phyloP scores from a whole-genome alignment of 805 yeast species.

The Saccharomycopsis babjevae region DNA sequence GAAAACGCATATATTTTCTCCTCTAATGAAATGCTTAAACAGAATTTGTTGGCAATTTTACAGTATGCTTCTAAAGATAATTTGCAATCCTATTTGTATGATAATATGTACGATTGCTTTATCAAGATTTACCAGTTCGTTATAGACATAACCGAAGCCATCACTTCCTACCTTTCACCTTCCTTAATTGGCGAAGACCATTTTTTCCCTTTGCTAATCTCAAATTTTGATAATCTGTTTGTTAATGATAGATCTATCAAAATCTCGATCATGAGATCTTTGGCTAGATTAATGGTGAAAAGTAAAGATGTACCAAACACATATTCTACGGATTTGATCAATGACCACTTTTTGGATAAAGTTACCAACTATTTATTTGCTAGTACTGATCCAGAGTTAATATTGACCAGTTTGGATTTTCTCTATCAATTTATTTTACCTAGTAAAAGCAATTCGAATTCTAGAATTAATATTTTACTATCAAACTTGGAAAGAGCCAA shows the following conservation, averaged over 20 bases:
- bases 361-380: conserved; percentile 51
- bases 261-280: conserved; percentile 60
- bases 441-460: conserved; percentile 28
- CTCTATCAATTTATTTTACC: conserved; percentile 70
- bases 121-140: conserved; percentile 55
- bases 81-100: conserved; percentile 19
- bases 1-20: conserved; percentile 74
- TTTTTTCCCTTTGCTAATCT: conserved; percentile 44
- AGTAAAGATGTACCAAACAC: conserved; percentile 31
- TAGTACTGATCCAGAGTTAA: conserved; percentile 59
- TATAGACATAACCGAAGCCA: conserved; percentile 74
- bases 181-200: conserved; percentile 60
- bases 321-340: conserved; percentile 42
- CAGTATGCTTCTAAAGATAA: conserved; percentile 24
- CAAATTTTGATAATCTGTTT: conserved; percentile 8
- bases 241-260: conserved; percentile 61
- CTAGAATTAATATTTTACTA: conserved; percentile 43
- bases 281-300: conserved; percentile 70
- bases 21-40: conserved; percentile 37
- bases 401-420: conserved; percentile 68
- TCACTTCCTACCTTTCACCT: conserved; percentile 74
- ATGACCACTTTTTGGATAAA: conserved; percentile 37
- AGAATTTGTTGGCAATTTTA: conserved; percentile 34
- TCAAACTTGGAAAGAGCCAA: conserved; percentile 39
- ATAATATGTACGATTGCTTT: conserved; percentile 22